A percentile compares a stretch with the other conserved stretches of the same genome.
These are phyloP conservation scores for Spinacia oleracea DNA, from an alignment of 179 eudicot species.

Conservation along the genomic window DNA sequence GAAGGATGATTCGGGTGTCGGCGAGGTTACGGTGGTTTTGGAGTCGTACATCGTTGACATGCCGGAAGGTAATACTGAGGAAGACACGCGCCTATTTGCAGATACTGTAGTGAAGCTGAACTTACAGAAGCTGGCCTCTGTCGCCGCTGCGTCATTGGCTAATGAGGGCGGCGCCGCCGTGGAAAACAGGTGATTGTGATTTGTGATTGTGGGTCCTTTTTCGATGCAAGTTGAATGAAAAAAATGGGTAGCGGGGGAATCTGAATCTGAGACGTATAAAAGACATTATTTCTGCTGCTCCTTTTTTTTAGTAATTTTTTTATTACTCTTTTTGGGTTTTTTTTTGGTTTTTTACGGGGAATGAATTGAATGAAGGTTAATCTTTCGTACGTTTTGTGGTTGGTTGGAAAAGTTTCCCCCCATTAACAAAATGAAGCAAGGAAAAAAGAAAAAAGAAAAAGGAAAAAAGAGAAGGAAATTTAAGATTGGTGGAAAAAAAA, in stretches of 20 bases:
- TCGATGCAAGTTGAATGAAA: background rate
- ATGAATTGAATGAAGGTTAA: background rate
- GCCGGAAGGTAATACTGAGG: conserved; percentile 35
- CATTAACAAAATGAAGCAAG: background rate
- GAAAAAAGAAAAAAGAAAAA: too few species aligned
- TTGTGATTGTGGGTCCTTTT: conserved; percentile 1
- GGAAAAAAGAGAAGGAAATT: background rate
- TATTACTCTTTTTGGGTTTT: background rate
- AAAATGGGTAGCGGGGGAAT: conserved; percentile 12
- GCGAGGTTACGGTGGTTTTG: conserved; percentile 27
- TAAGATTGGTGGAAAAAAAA: background rate
- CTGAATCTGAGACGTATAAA: conserved; percentile 28
- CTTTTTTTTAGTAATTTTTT: background rate
- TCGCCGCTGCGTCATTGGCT: conserved; percentile 17
- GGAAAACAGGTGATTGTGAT: conserved; percentile 17
- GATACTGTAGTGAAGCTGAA: conserved; percentile 39
- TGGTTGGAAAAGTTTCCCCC: background rate
- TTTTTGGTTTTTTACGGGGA: background rate
- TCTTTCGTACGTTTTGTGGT: background rate
- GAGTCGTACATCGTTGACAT: conserved; percentile 36
- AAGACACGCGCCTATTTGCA: conserved; percentile 37
- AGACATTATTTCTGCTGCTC: conserved; percentile 16
- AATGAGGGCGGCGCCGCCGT: conserved; percentile 1
- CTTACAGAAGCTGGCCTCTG: conserved; percentile 33
- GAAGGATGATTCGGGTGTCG: background rate